Percentiles rank a stretch among this genome's conserved stretches.
Evolutionary conservation across 345 rosid species (phyloP).

Genomic region (Trapa bicornis): DNA sequence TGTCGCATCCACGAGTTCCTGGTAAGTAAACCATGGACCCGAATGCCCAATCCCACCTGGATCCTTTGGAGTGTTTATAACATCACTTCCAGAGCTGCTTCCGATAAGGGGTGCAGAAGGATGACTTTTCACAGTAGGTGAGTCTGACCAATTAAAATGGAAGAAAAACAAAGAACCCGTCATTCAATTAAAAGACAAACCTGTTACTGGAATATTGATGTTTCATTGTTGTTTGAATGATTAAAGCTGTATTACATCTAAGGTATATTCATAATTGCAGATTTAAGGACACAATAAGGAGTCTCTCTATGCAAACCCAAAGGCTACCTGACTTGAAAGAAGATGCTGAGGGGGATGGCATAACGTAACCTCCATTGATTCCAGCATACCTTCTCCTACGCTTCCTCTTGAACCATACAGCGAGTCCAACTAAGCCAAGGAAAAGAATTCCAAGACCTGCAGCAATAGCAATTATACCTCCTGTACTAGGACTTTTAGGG

Average conservation of each 20-base stretch:
- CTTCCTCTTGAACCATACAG: slow-evolving; percentile 48
- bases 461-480: slow-evolving; percentile 39
- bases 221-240: not conserved
- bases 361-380: slow-evolving; percentile 42
- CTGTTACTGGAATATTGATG: not conserved
- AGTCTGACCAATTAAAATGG: slow-evolving; percentile 34
- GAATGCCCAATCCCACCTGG: slow-evolving; percentile 70
- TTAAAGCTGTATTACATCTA: too few relatives aligned
- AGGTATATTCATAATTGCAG: too few relatives aligned
- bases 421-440: slow-evolving; percentile 43
- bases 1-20: slow-evolving; percentile 61
- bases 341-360: slow-evolving; percentile 54
- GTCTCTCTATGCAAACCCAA: not conserved
- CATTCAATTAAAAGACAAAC: not conserved
- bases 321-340: slow-evolving; percentile 53
- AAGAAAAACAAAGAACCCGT: not conserved
- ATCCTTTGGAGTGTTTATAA: slow-evolving; percentile 32
- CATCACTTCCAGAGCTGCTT: slow-evolving; percentile 49
- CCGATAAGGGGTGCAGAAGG: slow-evolving; percentile 59
- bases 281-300: too few relatives aligned
- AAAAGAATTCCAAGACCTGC: slow-evolving; percentile 38
- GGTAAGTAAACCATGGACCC: slow-evolving; percentile 53
- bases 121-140: slow-evolving; percentile 30
- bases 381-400: slow-evolving; percentile 34
- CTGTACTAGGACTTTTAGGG: slow-evolving; percentile 20